These are phyloP conservation scores for Pseudogymnoascus sp. DNA, from an alignment of 2,329 filamentous ascomycete species.

Conservation along the genomic window DNA sequence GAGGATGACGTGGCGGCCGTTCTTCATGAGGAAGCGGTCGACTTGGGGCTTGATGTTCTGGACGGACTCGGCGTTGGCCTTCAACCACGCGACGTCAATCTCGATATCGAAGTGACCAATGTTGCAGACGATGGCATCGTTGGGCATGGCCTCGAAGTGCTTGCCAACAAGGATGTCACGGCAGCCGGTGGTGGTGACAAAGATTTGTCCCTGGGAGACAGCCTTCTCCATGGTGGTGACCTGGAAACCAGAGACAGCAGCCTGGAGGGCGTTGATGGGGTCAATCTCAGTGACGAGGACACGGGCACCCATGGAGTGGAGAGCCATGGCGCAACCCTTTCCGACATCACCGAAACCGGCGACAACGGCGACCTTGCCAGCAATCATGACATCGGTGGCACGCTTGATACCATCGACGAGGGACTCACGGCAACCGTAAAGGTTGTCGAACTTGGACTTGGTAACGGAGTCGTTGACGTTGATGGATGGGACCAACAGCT, in stretches of 20 bases:
- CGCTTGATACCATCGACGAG: conserved; percentile 99
- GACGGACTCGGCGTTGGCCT: conserved; percentile 86
- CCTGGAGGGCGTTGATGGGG: conserved; percentile 99
- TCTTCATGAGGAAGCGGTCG: conserved; percentile 92
- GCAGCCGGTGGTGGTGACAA: conserved; percentile 98
- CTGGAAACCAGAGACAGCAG: conserved; percentile 93
- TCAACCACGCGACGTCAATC: conserved; percentile 99
- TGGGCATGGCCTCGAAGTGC: conserved; percentile 93
- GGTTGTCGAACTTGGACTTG: conserved; percentile 99
- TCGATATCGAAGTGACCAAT: conserved; percentile 99
- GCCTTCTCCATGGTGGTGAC: conserved; percentile 98
- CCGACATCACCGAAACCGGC: conserved; percentile 98
- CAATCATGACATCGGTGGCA: conserved; percentile 99
- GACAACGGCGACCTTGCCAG: conserved; percentile 95
- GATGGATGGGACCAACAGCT: conserved; percentile 88
- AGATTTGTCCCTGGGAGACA: conserved; percentile 83
- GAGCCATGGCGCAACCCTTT: conserved; percentile 95
- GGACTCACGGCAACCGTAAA: conserved; percentile 98
- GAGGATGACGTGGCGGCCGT: conserved; percentile 94
- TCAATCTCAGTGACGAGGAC: conserved; percentile 96
- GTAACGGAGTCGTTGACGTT: conserved; percentile 99
- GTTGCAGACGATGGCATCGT: conserved; percentile 99
- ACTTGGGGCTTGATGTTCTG: conserved; percentile 99
- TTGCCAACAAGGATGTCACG: conserved; percentile 87
- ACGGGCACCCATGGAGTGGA: conserved; percentile 94